Evolutionary conservation across 2,329 filamentous ascomycete genomes (phyloP), one percentile per base, ranked within the genome.

Genomic region (Phaeosphaeria sp.): DNA sequence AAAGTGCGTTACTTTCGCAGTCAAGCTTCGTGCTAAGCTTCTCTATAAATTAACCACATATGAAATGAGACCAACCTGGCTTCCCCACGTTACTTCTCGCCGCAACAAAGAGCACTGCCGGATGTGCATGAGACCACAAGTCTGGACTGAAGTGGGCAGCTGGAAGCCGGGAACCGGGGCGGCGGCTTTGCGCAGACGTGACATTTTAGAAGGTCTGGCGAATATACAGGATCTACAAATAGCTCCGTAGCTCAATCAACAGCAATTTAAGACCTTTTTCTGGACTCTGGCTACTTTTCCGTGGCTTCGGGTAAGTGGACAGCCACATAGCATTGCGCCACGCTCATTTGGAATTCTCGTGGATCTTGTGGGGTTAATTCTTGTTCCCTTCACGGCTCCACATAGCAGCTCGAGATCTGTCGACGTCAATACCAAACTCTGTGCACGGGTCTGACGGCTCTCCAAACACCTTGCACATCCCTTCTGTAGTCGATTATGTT

Each of bases 11-110:
- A 52, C 15, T 64, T 10, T 46, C 23, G 48, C 55, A 65, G 65
- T 67, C 54, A 72, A 72, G 69, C 69, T 68, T 71, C 58, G 59
- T 55, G 50, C 53, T 54, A 72, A 72, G 68, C 66, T 62, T 60
- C 65, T 52, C 43, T 18, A 25, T 44, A 54, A 11, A 52, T 59
- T 54, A 54, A 20, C 47, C 61, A 53, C 44, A 62, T 60, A 61
- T 46, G 2, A 33, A 17, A 61, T 46, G 2, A 33, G n/a, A 17
- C 15, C 15, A 55, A 46, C 62, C 67, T 25, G 62, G 64, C 43
- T 59, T 62, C 52, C 54, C 63, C 59, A 64, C 60, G 58, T 52
- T 47, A 27, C 49, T 23, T 21, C 1, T 23, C 36, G 33, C 18
- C 11, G n/a, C n/a, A 50, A 13, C 13, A 23, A 41, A 42, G 1